Evolutionary conservation across 257 asterid genomes (phyloP).

Genomic region (Solanum appendiculatum): DNA sequence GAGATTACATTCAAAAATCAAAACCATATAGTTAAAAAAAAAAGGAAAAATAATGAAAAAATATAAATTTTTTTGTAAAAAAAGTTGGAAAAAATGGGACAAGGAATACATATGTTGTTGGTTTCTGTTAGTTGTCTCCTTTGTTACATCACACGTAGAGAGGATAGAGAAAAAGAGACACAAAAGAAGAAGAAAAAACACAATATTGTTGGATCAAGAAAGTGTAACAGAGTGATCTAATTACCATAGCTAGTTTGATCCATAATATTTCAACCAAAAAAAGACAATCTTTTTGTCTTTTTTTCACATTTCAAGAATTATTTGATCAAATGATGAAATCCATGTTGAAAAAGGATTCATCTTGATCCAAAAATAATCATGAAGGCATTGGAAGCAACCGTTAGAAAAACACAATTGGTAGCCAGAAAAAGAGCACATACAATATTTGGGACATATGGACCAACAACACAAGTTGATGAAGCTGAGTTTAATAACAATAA

Average conservation of each 20-base stretch:
- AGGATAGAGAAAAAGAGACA: constrained; percentile 15
- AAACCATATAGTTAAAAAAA: background rate
- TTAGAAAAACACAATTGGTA: constrained; percentile 75
- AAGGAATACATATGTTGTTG: background rate
- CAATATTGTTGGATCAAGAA: background rate
- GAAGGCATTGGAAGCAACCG: constrained; percentile 99
- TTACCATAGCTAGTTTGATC: constrained; percentile 17
- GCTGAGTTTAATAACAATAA: constrained; percentile 21
- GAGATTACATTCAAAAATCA: background rate
- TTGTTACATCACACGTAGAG: constrained; percentile 29
- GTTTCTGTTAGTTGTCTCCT: constrained; percentile 22
- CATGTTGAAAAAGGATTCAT: background rate
- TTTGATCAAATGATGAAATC: background rate
- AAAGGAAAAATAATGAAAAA: background rate
- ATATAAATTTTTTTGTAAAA: background rate
- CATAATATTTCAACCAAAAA: background rate
- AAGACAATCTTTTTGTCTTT: background rate
- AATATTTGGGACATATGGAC: constrained; percentile 48
- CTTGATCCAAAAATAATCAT: constrained; percentile 17
- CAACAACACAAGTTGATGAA: constrained; percentile 28
- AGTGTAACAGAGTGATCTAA: background rate
- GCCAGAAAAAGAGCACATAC: constrained; percentile 86
- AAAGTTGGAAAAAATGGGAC: constrained; percentile 10
- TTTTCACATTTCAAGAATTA: background rate
- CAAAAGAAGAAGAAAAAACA: background rate